Evolutionary conservation across 2,329 filamentous ascomycete genomes (phyloP).

Genomic region (Aspergillus sp.): DNA sequence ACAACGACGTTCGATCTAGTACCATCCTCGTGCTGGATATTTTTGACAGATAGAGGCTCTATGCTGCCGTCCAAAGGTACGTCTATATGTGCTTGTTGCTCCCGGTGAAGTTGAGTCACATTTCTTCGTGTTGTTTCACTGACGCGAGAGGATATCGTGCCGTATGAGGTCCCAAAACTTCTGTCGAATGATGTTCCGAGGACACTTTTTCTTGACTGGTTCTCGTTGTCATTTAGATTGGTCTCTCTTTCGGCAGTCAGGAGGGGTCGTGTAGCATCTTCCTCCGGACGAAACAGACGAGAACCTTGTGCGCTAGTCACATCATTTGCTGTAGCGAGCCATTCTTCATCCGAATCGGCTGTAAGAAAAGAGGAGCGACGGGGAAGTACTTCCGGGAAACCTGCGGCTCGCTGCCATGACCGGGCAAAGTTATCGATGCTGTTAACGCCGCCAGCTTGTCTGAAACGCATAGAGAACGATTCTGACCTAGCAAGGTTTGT

Average conservation of each 20-base stretch:
- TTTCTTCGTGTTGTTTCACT: slow-evolving; percentile 58
- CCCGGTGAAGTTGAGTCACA: slow-evolving; percentile 54
- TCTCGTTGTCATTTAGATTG: slow-evolving; percentile 10
- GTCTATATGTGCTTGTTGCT: slow-evolving; percentile 49
- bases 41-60: slow-evolving; percentile 80
- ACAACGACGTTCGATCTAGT: slow-evolving; percentile 81
- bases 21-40: slow-evolving; percentile 80
- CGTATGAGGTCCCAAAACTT: slow-evolving; percentile 67
- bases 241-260: slow-evolving; percentile 29
- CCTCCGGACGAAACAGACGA: slow-evolving; percentile 26
- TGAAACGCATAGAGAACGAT: slow-evolving; percentile 48
- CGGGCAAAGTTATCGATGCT: slow-evolving; percentile 90
- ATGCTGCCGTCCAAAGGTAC: slow-evolving; percentile 58
- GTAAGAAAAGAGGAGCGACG: slow-evolving; percentile 73
- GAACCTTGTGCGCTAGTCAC: slow-evolving; percentile 21
- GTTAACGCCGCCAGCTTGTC: slow-evolving; percentile 83
- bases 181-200: slow-evolving; percentile 63
- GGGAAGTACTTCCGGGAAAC: slow-evolving; percentile 83
- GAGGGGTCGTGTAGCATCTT: slow-evolving; percentile 29
- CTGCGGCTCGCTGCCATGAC: slow-evolving; percentile 87
- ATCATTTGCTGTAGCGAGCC: slow-evolving; percentile 20
- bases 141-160: slow-evolving; percentile 57
- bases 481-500: slow-evolving; percentile 25
- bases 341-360: slow-evolving; percentile 51
- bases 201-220: slow-evolving; percentile 20